Percentiles rank a stretch among this genome's conserved stretches.
These are phyloP conservation scores for Vitis amurensis DNA, from an alignment of 164 flowering plant species.

Conservation along the genomic window DNA sequence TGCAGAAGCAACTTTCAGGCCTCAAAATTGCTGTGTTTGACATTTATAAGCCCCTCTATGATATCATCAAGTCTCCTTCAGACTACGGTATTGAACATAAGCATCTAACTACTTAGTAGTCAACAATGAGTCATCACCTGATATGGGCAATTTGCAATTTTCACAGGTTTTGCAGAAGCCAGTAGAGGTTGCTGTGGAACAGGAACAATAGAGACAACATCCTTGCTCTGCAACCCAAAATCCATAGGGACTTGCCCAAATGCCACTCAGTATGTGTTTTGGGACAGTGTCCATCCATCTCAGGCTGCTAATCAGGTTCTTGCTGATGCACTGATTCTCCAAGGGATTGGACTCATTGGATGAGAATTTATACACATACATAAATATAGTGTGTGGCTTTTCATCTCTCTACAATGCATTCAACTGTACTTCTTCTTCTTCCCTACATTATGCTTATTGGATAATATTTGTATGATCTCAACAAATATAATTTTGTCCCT, in stretches of 20 bases:
- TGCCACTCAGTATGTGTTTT: conserved; percentile 85
- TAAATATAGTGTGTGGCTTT: too few species aligned
- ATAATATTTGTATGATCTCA: too few species aligned
- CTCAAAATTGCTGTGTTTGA: conserved; percentile 75
- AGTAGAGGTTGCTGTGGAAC: conserved; percentile 91
- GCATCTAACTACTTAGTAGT: too few species aligned
- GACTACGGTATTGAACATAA: conserved; percentile 41
- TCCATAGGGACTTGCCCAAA: conserved; percentile 81
- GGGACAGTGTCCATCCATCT: conserved; percentile 94
- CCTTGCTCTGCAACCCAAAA: conserved; percentile 70
- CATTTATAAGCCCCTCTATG: conserved; percentile 70
- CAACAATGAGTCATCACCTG: too few species aligned
- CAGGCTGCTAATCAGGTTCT: conserved; percentile 84
- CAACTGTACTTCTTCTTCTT: too few species aligned
- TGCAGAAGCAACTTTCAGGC: conserved; percentile 55
- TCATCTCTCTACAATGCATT: too few species aligned
- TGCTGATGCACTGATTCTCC: conserved; percentile 62
- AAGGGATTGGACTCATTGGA: conserved; percentile 66
- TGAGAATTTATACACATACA: conserved; percentile 9
- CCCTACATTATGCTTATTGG: too few species aligned
- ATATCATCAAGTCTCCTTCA: conserved; percentile 55
- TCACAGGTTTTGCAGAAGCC: conserved; percentile 71
- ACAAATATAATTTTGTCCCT: too few species aligned
- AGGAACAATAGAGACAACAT: conserved; percentile 69
- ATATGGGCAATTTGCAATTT: neutral